A percentile compares a stretch with the other conserved stretches of the same genome.
Evolutionary conservation across 108 stramenopile species (phyloP).

Genomic region (Pinguiococcus pyrenoidosus): DNA sequence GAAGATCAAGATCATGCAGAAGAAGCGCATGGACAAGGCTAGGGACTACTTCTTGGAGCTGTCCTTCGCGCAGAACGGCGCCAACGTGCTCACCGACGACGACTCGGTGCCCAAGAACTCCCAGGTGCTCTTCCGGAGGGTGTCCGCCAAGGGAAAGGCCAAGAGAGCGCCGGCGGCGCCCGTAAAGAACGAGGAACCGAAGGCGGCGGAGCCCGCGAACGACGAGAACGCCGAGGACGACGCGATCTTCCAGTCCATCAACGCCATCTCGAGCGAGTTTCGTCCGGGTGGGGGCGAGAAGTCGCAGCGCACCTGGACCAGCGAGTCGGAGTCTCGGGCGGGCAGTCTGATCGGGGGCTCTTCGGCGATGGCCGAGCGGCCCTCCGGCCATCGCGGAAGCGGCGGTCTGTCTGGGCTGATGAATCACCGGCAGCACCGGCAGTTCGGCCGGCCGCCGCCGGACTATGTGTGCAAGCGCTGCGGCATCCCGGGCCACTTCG

Average conservation of each 20-base stretch:
- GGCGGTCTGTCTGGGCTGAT: too few relatives aligned
- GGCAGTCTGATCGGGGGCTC: too few relatives aligned
- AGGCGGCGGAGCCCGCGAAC: background rate
- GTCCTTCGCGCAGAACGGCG: conserved; percentile 29
- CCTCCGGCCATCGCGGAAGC: too few relatives aligned
- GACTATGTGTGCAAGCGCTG: conserved; percentile 16
- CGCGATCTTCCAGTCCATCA: too few relatives aligned
- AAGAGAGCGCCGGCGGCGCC: conserved; percentile 14
- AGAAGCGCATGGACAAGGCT: conserved; percentile 16
- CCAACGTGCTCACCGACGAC: conserved; percentile 22
- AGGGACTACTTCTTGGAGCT: too few relatives aligned
- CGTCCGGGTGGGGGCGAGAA: too few relatives aligned
- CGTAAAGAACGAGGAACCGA: conserved; percentile 5
- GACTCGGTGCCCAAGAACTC: conserved; percentile 25
- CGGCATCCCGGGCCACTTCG: conserved; percentile 12
- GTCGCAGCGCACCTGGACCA: too few relatives aligned
- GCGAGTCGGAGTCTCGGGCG: too few relatives aligned
- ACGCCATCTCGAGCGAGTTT: too few relatives aligned
- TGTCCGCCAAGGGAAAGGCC: conserved; percentile 21
- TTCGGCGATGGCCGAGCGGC: too few relatives aligned
- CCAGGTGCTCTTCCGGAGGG: conserved; percentile 21
- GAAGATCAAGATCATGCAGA: conserved; percentile 27
- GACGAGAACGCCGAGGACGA: background rate
- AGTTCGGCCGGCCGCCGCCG: background rate
- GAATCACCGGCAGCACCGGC: background rate